Base-by-base conservation (phyloP, 108 stramenopile species). In the Nannochloropsis granulata region DNA sequence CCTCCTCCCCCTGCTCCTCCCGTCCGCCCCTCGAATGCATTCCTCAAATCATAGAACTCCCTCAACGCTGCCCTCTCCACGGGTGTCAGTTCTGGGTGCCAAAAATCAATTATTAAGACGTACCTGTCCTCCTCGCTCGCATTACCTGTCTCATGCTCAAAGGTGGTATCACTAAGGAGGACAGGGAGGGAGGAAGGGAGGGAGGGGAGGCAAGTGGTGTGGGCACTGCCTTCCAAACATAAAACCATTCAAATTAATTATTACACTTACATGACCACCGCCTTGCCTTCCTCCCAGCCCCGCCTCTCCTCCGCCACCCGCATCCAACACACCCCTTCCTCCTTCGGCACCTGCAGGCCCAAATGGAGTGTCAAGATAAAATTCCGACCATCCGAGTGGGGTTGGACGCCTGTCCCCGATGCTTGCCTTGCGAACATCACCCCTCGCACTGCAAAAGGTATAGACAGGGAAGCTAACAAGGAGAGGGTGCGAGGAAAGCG, bases 381-480 rank as follows among this genome's bases (percentile, higher is more conserved):
- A 84, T 97, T 97, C 13, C 96, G 90, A 11, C 95, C 96, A 87
- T 97, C 96, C 26, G 92, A 89, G 88, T 97, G 96, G 23, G 93
- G 90, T 19, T 91, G 91, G 0, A 97, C 96, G 12, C 96, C 95
- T 79, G 92, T 94, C 82, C 92, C 92, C 23, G 93, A 91, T 23
- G 89, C 88, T 85, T 97, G 96, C 44, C 93, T 85, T 14, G 96
- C 96, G 92, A 95, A 97, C 83, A 95, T 95, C n/a, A 97, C 94
- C 5, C 96, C 96, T 44, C 96, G 88, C 14, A 96, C 96, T 19
- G 96, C 96, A 82, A 97, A 85, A 10, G 96, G 96, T 42, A 97
- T 97, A 44, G 93, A 82, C 8, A 97, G 91, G 13, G 85, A 83
- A 44, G 89, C 87, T 44, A 97, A 81, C 21, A 84, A 78, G 25